Base-by-base conservation (phyloP, 2,329 filamentous ascomycete species). In the Gliomastix tumulicola region DNA sequence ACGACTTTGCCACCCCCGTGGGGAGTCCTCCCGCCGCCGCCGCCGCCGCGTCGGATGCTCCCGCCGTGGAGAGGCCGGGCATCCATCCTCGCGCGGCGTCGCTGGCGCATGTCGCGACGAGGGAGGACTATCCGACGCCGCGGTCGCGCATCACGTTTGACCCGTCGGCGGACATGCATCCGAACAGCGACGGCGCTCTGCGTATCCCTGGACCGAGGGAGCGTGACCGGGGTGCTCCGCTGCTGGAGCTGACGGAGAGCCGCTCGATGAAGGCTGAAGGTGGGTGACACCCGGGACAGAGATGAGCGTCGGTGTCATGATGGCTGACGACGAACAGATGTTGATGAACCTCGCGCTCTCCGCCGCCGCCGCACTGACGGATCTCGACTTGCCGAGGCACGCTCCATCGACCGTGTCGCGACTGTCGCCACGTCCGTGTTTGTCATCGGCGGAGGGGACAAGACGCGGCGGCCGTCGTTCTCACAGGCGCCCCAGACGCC, bases 381-480 rank as follows among this genome's bases (percentile, higher is more conserved):
- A 3, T 45, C 47, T 12, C 39, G 42, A 22, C 30, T 64, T 5
- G 43, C 49, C 9, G 50, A 54, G 22, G 49, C 57, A 7, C 52
- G 49, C 3, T 63, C 63, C 3, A 46, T 66, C 23, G 62, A 65
- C 16, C 51, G 54, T 17, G 53, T 53, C 12, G 47, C 48, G 8
- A 47, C 41, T 1, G 54, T 55, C 7, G 57, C 57, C 5, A 58
- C 61, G 2, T 65, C 61, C 7, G 51, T 64, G 27, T 66, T 66
- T 38, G 57, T 65, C 8, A 47, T 66, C 12, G 56, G 59, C 27
- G 37, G 38, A 15, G 48, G 52, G 5, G 8, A 41, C 17, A 20
- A 32, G 25, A 44, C 48, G 30, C 47, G 43, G 10, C 37, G 41
- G 1, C 37, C 42, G 2, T 15, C 41, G 2, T 28, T 34, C n/a